Conservation (phyloP, 805 yeast genomes). For the Lachancea waltii region DNA sequence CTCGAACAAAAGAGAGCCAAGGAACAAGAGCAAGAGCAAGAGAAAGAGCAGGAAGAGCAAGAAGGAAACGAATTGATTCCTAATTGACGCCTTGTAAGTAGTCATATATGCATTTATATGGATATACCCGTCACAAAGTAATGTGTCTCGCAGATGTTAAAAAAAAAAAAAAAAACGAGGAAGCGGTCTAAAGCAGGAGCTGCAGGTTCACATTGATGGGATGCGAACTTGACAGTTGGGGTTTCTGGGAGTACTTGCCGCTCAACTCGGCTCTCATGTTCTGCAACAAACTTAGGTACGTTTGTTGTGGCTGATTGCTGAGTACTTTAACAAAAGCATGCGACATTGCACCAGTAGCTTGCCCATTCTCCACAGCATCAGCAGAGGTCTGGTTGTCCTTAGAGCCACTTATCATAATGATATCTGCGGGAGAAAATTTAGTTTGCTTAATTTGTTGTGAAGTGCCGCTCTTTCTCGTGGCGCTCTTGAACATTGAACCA, state of each 20-base stretch:
- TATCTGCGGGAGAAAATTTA: conserved; percentile 72
- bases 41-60: conserved; percentile 20
- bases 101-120: conserved; percentile 1
- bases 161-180: no score
- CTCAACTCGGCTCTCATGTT: conserved; percentile 58
- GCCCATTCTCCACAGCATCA: conserved; percentile 67
- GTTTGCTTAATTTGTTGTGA: conserved; percentile 43
- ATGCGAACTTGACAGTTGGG: conserved; percentile 75
- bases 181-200: conserved; percentile 39
- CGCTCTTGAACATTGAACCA: conserved; percentile 38
- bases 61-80: conserved; percentile 1
- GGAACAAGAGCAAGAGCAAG: conserved; percentile 24
- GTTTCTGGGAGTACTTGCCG: conserved; percentile 70
- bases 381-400: conserved; percentile 81
- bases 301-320: conserved; percentile 53
- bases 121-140: background rate
- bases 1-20: conserved; percentile 29
- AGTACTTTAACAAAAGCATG: conserved; percentile 67
- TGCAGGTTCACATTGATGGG: conserved; percentile 61
- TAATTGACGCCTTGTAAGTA: conserved; percentile 10
- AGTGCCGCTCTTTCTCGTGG: conserved; percentile 33
- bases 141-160: no score
- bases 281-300: conserved; percentile 62
- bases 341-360: conserved; percentile 79
- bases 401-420: conserved; percentile 71